Evolutionary conservation across 345 rosid genomes (phyloP), one percentile per base, ranked within the genome.

Genomic region (Salix koriyanagi): DNA sequence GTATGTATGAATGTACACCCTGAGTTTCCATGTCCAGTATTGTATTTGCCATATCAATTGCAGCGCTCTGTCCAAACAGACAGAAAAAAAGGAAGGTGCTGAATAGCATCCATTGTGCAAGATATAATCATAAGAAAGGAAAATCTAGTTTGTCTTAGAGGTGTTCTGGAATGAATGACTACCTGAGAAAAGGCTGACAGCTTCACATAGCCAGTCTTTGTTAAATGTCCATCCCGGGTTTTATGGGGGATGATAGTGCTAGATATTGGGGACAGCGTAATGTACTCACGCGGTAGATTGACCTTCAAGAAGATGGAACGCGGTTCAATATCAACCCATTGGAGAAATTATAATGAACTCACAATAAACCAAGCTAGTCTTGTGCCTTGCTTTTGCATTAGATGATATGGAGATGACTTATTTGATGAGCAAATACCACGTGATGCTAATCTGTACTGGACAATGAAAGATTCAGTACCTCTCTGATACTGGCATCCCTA

Each of bases 161-260:
- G 30, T 46, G 60, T 25, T 69, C 46, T 62, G 54, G 18, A 46
- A 26, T 34, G 37, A 23, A 52, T 52, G 36, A 15, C 34, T 78
- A 94, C 96, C 96, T 91, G 98, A 28, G 98, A 94, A 85, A 94
- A 94, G 28, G 91, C 81, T 56, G 83, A 75, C 77, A 94, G 85
- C 82, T 84, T 92, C 78, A 92, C 93, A 78, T 92, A 94, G 65
- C 98, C 98, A 0, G 96, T 92, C 85, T 91, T 92, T 21, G 79
- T 71, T 79, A 87, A 72, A 32, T 25, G 88, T 28, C 98, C 97
- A 73, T 90, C 88, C 7, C 87, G 89, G 72, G 90, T 85, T 73
- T 78, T 89, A 82, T 94, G 98, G 52, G 91, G 90, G 79, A 94
- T 94, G 83, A 94, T 87, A 69, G 96, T 82, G 79, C 93, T 90